Base-by-base conservation (phyloP, 441 rosid genomes). In the Daphne laureola region DNA sequence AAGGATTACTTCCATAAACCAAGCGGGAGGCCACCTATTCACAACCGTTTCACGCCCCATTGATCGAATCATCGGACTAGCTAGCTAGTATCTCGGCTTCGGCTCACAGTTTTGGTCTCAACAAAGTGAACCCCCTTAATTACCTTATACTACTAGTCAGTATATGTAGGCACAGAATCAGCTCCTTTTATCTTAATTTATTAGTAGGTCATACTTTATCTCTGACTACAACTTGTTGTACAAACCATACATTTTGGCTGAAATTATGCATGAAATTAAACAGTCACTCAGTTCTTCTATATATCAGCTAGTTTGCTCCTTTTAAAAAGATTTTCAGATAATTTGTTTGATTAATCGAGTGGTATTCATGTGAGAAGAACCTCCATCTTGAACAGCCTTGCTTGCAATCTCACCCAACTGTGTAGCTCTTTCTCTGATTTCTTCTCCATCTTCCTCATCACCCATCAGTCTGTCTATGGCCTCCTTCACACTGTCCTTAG, bases 1-100 rank as follows among this genome's bases (percentile, higher is more conserved):
- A 70, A 58, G 52, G 87, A 81, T 58, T 81, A 81, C 67, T 54
- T 50, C 48, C 53, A 45, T 13, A 60, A 53, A 67, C 74, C 78
- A 25, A 59, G 67, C 41, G 73, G 76, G 50, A 78, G 70, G 66
- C 87, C 87, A 17, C 87, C 87, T 8, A 67, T 81, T 67, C 69
- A 81, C 70, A 81, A 81, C 49, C 54, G 65, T 49, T 58, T 55
- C 7, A 83, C 87, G 43, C 31, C 49, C 60, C 80, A 73, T 43
- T 81, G 45, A 68, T 46, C 14, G 6, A 3, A 21, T 21, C 25
- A 21, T 21, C 25, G 25, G 25, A 21, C 25, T 21, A 21, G 25
- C 25, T 21, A 21, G 25, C n/a, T 21, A 47, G 41, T 45, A 46
- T 9, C 45, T 51, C 25, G 49, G 61, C 61, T 21, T 53, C 6